A percentile compares a stretch with the other conserved stretches of the same genome.
Conservation (phyloP, 352 stramenopile genomes). For the Globisporangium canariense region DNA sequence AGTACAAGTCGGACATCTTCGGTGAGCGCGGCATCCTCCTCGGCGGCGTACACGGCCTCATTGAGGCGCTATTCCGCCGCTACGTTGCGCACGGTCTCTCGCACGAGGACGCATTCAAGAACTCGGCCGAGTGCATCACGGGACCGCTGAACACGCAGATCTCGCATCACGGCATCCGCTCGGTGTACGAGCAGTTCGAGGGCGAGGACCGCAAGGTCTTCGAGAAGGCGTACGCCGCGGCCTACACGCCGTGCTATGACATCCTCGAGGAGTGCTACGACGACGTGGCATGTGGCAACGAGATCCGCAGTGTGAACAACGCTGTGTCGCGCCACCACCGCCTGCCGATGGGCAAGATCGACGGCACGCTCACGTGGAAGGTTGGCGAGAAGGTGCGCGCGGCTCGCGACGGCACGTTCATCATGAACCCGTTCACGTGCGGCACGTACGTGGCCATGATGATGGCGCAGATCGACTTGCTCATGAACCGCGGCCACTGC, state of each 20-base stretch:
- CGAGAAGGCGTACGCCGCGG: conserved; percentile 93
- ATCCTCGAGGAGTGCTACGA: conserved; percentile 99
- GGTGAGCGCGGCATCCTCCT: conserved; percentile 97
- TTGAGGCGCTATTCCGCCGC: conserved; percentile 96
- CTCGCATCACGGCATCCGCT: conserved; percentile 96
- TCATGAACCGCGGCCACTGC: conserved; percentile 94
- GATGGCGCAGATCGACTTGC: conserved; percentile 97
- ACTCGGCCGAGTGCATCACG: conserved; percentile 97
- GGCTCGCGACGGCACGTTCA: conserved; percentile 92
- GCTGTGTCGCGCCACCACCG: conserved; percentile 92
- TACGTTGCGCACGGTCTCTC: conserved; percentile 94
- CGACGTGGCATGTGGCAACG: conserved; percentile 96
- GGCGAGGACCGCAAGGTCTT: conserved; percentile 93
- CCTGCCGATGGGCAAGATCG: conserved; percentile 97
- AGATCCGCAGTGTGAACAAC: conserved; percentile 98
- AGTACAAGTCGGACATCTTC: conserved; percentile 99
- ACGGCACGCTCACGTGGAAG: conserved; percentile 96
- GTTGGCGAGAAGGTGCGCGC: conserved; percentile 96
- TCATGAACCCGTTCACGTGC: conserved; percentile 97
- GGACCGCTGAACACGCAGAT: conserved; percentile 97
- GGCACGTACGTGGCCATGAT: conserved; percentile 99
- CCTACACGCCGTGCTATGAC: conserved; percentile 95
- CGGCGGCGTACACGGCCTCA: conserved; percentile 95
- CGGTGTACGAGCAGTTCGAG: conserved; percentile 93
- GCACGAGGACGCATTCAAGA: conserved; percentile 94